Evolutionary conservation across 2,329 filamentous ascomycete species (phyloP), one percentile per base, ranked within the genome.

Genomic region (Calonectria pseudoturangicola): DNA sequence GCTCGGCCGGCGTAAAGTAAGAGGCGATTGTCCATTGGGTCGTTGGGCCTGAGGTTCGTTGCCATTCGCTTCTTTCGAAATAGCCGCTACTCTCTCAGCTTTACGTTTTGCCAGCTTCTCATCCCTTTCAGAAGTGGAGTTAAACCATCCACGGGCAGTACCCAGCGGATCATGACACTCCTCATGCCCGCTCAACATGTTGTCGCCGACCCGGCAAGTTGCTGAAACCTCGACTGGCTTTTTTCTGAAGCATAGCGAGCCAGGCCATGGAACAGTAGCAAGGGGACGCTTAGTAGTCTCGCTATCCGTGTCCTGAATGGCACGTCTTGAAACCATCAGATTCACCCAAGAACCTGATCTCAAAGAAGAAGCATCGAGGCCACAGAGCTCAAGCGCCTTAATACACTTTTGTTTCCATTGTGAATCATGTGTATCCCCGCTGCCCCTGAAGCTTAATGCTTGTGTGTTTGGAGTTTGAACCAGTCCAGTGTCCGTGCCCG

Each of bases 391-490:
- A 4, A 92, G 82, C 28, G 90, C 82, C 69, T 85, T 88, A 50
- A 87, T 82, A 71, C 89, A 91, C 27, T 87, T 85, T 51, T 83
- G 85, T 66, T 87, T 89, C 89, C 88, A 90, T 15, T 86, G 80
- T 3, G 83, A 83, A 15, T 86, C 84, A 48, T 84, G 85, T 16
- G 84, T 82, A 45, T 87, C 86, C 27, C 79, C 80, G 12, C 86
- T 83, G 7, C 85, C 80, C 45, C 85, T 84, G 12, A 85, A 76
- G 30, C 87, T 86, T 68, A 87, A 79, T 9, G 86, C 81, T 73
- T 90, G 89, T 0, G 88, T 87, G 74, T 89, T 89, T 15, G 89
- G 89, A 1, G 89, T 90, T 67, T 89, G 88, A 5, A 84, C 87
- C 41, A 86, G 78, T 41, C 69, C 72, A 39, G 73, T 70, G 36